phyloP scores from a whole-genome alignment of 208 protist genomes.

The Leptomonas seymouri region DNA sequence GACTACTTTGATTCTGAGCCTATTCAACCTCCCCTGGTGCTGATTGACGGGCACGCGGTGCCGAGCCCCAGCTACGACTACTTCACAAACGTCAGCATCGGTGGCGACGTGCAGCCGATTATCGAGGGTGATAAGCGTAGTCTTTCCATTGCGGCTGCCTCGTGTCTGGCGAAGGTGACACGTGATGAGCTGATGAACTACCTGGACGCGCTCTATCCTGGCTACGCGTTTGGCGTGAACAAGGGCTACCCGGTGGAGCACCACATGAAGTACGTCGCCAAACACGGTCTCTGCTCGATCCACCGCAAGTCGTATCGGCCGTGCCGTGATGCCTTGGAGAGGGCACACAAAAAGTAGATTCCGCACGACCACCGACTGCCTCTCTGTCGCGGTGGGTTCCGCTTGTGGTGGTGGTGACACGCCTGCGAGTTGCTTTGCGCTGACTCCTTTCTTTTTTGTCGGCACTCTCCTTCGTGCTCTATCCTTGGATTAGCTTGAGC shows the following conservation, averaged over 20 bases:
- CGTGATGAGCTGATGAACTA: constrained; percentile 90
- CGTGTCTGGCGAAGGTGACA: constrained; percentile 88
- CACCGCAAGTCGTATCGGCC: constrained; percentile 86
- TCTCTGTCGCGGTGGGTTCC: too few relatives aligned
- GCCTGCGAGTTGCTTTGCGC: too few relatives aligned
- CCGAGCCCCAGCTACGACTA: constrained; percentile 63
- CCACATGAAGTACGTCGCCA: constrained; percentile 78
- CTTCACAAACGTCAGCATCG: constrained; percentile 65
- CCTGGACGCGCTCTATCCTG: constrained; percentile 73
- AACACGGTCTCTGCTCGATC: constrained; percentile 72
- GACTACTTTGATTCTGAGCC: constrained; percentile 82
- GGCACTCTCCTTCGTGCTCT: too few relatives aligned
- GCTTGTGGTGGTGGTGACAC: too few relatives aligned
- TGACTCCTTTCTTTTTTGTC: too few relatives aligned
- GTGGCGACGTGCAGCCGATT: constrained; percentile 78
- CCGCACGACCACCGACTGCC: too few relatives aligned
- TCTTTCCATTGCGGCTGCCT: constrained; percentile 86
- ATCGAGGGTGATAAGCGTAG: constrained; percentile 90
- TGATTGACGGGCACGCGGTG: constrained; percentile 86
- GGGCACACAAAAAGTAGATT: constrained; percentile 33
- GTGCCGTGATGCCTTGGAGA: constrained; percentile 59
- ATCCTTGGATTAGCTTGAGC: too few relatives aligned
- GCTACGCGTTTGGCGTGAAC: constrained; percentile 81
- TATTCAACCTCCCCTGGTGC: constrained; percentile 82
- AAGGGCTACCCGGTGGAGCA: constrained; percentile 90